phyloP scores from a whole-genome alignment of 305 asterid genomes.

The Fraxinus angustifolia region DNA sequence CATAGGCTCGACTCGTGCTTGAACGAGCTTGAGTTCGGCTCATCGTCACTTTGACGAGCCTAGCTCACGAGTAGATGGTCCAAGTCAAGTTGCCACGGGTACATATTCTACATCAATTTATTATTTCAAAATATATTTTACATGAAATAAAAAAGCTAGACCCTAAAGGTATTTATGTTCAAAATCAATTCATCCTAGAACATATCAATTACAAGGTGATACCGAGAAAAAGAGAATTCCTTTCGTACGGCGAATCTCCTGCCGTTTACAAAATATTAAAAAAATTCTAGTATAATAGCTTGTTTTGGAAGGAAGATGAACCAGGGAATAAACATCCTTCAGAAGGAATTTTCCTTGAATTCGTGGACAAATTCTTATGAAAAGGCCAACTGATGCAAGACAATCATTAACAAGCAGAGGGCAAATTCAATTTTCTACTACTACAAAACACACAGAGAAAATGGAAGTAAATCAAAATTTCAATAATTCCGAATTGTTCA shows the following conservation, averaged over 20 bases:
- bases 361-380: background rate
- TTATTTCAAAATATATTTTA: too few relatives aligned
- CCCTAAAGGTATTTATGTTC: too few relatives aligned
- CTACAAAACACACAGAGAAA: background rate
- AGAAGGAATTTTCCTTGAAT: background rate
- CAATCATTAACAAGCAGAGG: background rate
- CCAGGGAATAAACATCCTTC: background rate
- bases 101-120: too few relatives aligned
- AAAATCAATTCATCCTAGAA: too few relatives aligned
- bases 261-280: background rate
- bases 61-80: too few relatives aligned
- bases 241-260: background rate
- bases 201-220: too few relatives aligned
- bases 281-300: background rate
- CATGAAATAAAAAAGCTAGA: too few relatives aligned
- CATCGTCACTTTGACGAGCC: too few relatives aligned
- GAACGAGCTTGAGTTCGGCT: too few relatives aligned
- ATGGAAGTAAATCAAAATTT: too few relatives aligned
- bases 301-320: background rate
- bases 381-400: background rate
- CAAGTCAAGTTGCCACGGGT: too few relatives aligned
- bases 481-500: background rate
- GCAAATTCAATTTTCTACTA: background rate
- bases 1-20: too few relatives aligned
- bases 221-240: background rate